A percentile compares a stretch with the other conserved stretches of the same genome.
Evolutionary conservation across 495 filamentous ascomycete genomes (phyloP).

Genomic region (Hyaloscypha bicolor): DNA sequence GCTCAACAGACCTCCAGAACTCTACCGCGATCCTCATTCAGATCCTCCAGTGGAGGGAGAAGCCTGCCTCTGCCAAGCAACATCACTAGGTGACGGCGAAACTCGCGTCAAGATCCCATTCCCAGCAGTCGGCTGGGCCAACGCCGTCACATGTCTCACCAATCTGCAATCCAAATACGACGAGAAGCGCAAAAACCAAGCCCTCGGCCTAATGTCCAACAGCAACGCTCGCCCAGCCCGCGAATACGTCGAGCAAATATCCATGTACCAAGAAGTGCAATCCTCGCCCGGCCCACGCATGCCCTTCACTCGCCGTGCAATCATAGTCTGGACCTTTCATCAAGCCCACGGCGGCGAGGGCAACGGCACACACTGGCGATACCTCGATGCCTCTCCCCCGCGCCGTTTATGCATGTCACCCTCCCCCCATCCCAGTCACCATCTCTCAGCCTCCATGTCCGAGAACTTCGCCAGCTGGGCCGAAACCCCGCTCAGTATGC

Average conservation of each 20-base stretch:
- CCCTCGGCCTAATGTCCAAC: neutral
- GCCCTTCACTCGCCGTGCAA: slow-evolving; percentile 21
- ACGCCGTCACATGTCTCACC: slow-evolving; percentile 46
- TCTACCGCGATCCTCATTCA: slow-evolving; percentile 37
- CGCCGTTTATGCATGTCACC: slow-evolving; percentile 48
- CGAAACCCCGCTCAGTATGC: slow-evolving; percentile 24
- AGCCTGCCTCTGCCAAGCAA: slow-evolving; percentile 40
- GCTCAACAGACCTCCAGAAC: slow-evolving; percentile 49
- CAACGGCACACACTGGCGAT: slow-evolving; percentile 28
- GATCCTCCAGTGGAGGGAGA: slow-evolving; percentile 31
- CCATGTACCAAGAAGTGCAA: slow-evolving; percentile 35
- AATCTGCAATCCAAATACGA: slow-evolving; percentile 22
- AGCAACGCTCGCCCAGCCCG: slow-evolving; percentile 9
- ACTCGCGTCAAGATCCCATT: slow-evolving; percentile 47
- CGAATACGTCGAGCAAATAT: slow-evolving; percentile 29
- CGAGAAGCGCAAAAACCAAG: slow-evolving; percentile 9
- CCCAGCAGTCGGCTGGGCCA: slow-evolving; percentile 50
- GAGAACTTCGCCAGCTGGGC: slow-evolving; percentile 44
- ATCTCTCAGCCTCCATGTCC: slow-evolving; percentile 44
- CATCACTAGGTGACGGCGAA: slow-evolving; percentile 40
- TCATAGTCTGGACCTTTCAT: slow-evolving; percentile 35
- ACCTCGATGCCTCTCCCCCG: slow-evolving; percentile 24
- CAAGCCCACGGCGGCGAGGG: slow-evolving; percentile 16
- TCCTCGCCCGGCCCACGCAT: slow-evolving; percentile 9
- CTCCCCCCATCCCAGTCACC: slow-evolving; percentile 42